Evolutionary conservation across 176 grass and related monocot species (phyloP).

Genomic region (Eragrostis curvula): DNA sequence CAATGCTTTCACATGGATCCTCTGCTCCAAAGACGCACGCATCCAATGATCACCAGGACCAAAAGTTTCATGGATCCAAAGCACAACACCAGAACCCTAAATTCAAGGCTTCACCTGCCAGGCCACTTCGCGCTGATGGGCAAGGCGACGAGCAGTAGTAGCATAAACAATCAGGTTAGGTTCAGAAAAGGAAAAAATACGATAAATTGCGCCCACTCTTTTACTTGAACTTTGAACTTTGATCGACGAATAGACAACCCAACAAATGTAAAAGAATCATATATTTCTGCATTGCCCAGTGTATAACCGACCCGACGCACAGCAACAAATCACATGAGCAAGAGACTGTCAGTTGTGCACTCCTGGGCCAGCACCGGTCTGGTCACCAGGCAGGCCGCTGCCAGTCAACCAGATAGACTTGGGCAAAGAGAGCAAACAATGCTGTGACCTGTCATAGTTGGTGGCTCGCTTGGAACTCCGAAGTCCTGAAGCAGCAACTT

Average conservation of each 20-base stretch:
- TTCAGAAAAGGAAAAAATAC: background rate
- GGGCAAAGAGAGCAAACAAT: constrained; percentile 8
- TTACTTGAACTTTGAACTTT: background rate
- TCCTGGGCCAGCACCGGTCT: constrained; percentile 15
- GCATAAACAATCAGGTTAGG: background rate
- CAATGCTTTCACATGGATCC: constrained; percentile 26
- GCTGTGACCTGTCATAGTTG: background rate
- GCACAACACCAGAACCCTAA: constrained; percentile 28
- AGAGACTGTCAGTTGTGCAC: background rate
- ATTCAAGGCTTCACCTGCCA: background rate
- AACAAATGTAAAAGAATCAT: background rate
- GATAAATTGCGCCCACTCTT: background rate
- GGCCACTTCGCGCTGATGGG: background rate
- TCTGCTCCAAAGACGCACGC: constrained; percentile 3
- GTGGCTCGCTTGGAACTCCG: background rate
- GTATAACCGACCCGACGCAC: constrained; percentile 4
- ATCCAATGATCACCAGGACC: constrained; percentile 5
- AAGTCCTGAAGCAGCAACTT: constrained; percentile 2
- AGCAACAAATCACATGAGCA: background rate
- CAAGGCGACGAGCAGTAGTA: background rate
- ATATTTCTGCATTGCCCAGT: too few species aligned
- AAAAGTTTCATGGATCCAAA: constrained; percentile 43
- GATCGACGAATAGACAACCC: background rate
- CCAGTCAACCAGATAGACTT: constrained; percentile 34
- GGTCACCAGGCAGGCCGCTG: background rate